Conservation (phyloP, 164 flowering plant genomes). For the Tetracentron sinense region DNA sequence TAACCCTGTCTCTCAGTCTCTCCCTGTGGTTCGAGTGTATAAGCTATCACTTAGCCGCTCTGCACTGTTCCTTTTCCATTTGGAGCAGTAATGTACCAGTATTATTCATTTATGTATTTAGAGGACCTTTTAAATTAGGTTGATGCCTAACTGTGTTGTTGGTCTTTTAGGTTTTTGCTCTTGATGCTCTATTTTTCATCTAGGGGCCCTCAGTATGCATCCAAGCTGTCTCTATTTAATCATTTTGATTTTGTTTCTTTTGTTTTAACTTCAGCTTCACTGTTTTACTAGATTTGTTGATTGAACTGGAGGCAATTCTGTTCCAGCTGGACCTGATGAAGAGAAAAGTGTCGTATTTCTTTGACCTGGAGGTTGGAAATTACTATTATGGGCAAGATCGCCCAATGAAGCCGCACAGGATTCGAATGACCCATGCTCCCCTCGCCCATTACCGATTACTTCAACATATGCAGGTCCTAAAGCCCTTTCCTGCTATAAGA, state of each 20-base stretch:
- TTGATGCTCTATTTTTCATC: background rate
- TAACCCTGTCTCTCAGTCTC: too few relatives aligned
- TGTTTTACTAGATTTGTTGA: background rate
- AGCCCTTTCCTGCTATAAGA: background rate
- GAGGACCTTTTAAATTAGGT: background rate
- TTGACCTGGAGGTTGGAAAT: background rate
- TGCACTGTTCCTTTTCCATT: too few relatives aligned
- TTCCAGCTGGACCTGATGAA: slow-evolving; percentile 5
- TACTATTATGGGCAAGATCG: slow-evolving; percentile 6
- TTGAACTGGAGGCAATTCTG: background rate
- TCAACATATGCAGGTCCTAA: background rate
- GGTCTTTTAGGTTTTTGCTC: background rate
- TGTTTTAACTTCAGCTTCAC: background rate
- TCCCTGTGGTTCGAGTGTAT: too few relatives aligned
- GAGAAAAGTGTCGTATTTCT: slow-evolving; percentile 3
- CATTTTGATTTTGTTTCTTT: background rate
- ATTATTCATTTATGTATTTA: too few relatives aligned
- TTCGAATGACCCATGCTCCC: slow-evolving; percentile 6
- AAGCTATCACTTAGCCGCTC: too few relatives aligned
- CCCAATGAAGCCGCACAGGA: slow-evolving; percentile 8
- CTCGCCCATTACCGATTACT: background rate
- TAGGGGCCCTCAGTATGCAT: background rate
- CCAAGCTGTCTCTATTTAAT: background rate
- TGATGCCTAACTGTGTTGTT: background rate
- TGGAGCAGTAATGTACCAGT: too few relatives aligned